phyloP scores from a whole-genome alignment of 176 grass and related monocot genomes.

The Neostapfia colusana region DNA sequence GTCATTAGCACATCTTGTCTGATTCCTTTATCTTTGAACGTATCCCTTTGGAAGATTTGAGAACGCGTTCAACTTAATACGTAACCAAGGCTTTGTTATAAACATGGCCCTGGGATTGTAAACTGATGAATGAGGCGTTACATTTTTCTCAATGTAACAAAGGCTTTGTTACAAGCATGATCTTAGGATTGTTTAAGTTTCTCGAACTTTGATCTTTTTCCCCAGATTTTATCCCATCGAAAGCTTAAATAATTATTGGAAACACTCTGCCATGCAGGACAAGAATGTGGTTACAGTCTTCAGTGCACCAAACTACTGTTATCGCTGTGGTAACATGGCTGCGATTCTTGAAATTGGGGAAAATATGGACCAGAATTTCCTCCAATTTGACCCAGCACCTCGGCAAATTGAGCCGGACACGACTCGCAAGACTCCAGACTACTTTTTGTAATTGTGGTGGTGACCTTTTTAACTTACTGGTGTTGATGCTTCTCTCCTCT shows the following conservation, averaged over 20 bases:
- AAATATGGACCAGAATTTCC: conserved; percentile 96
- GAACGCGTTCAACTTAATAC: neutral
- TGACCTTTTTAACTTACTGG: conserved; percentile 46
- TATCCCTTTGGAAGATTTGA: neutral
- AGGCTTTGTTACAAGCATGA: conserved; percentile 11
- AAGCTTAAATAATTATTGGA: conserved; percentile 8
- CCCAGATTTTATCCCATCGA: neutral
- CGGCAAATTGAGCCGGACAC: conserved; percentile 90
- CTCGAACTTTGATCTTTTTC: neutral
- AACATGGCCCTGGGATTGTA: neutral
- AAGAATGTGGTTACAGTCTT: conserved; percentile 97
- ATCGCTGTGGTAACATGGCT: conserved; percentile 96
- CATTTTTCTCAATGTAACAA: neutral
- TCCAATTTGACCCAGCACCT: conserved; percentile 89
- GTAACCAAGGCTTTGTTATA: neutral
- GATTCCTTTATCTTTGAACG: conserved; percentile 5
- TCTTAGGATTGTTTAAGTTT: neutral
- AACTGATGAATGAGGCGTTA: neutral
- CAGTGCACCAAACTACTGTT: conserved; percentile 96
- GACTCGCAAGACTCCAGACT: conserved; percentile 93
- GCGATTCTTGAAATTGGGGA: conserved; percentile 93
- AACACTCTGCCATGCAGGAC: conserved; percentile 53
- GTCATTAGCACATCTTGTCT: neutral
- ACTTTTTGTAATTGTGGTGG: conserved; percentile 84
- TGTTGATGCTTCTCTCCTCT: conserved; percentile 51